Evolutionary conservation across 345 rosid genomes (phyloP).

Genomic region (Abelmoschus esculentus): DNA sequence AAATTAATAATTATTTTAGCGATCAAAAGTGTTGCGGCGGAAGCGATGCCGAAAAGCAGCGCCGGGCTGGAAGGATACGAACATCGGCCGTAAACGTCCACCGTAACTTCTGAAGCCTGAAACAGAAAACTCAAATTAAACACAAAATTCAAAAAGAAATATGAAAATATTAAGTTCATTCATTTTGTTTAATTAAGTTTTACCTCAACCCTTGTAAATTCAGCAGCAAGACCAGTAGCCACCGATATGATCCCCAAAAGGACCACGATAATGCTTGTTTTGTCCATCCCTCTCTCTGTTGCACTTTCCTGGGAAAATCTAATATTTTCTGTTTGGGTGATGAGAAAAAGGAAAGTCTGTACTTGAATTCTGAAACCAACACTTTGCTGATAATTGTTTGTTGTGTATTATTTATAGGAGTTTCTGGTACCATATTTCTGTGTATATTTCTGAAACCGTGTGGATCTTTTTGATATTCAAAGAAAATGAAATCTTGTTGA

Average conservation of each 20-base stretch:
- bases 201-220: slow-evolving; percentile 78
- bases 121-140: not conserved
- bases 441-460: no score
- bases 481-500: no score
- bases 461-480: no score
- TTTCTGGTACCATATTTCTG: no score
- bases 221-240: slow-evolving; percentile 81
- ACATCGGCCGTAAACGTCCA: slow-evolving; percentile 25
- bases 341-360: not conserved
- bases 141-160: not conserved
- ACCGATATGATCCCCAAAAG: slow-evolving; percentile 67
- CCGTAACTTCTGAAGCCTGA: not conserved
- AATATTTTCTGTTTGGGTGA: not conserved
- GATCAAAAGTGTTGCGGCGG: slow-evolving; percentile 55
- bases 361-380: not conserved
- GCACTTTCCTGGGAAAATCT: not conserved
- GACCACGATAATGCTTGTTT: slow-evolving; percentile 41
- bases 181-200: not conserved
- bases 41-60: slow-evolving; percentile 52
- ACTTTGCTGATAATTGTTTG: not conserved
- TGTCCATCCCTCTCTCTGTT: slow-evolving; percentile 25
- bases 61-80: slow-evolving; percentile 71
- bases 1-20: slow-evolving; percentile 56
- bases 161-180: not conserved
- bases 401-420: no score